These are phyloP conservation scores for Kodamaea plutei DNA, from an alignment of 1,139 yeast species.

Conservation along the genomic window DNA sequence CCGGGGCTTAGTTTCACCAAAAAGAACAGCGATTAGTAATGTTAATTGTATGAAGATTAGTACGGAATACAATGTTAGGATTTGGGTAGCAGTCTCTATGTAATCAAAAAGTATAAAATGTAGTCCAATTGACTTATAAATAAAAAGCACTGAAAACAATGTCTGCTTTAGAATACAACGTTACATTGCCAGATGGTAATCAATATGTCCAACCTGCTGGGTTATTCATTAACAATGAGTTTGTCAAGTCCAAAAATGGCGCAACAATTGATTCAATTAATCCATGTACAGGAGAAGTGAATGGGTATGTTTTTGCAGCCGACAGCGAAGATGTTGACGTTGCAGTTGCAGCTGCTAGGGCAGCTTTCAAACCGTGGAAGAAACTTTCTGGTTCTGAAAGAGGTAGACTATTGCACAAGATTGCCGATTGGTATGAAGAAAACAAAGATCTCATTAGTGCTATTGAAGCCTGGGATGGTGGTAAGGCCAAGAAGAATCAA, in stretches of 20 bases:
- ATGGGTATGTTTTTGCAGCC: slow-evolving; percentile 67
- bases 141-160: too few relatives aligned
- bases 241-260: slow-evolving; percentile 58
- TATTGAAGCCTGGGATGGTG: slow-evolving; percentile 78
- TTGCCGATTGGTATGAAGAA: slow-evolving; percentile 58
- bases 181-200: slow-evolving; percentile 54
- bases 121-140: too few relatives aligned
- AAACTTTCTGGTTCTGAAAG: slow-evolving; percentile 47
- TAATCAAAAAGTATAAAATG: too few relatives aligned
- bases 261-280: slow-evolving; percentile 58
- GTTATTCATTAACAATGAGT: slow-evolving; percentile 78
- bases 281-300: slow-evolving; percentile 66
- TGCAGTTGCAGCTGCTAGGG: slow-evolving; percentile 72
- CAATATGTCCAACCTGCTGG: slow-evolving; percentile 67
- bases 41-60: too few relatives aligned
- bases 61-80: too few relatives aligned
- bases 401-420: slow-evolving; percentile 49
- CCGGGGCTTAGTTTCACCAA: too few relatives aligned
- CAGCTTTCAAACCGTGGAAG: slow-evolving; percentile 61
- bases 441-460: slow-evolving; percentile 56
- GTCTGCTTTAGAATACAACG: too few relatives aligned
- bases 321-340: slow-evolving; percentile 62
- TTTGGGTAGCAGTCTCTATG: too few relatives aligned
- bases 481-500: slow-evolving; percentile 59
- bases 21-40: too few relatives aligned